Percentiles rank a stretch among this genome's conserved stretches.
These are phyloP conservation scores for Polytrichum commune DNA, from an alignment of 225 moss, liverwort and hornwort species.

Conservation along the genomic window DNA sequence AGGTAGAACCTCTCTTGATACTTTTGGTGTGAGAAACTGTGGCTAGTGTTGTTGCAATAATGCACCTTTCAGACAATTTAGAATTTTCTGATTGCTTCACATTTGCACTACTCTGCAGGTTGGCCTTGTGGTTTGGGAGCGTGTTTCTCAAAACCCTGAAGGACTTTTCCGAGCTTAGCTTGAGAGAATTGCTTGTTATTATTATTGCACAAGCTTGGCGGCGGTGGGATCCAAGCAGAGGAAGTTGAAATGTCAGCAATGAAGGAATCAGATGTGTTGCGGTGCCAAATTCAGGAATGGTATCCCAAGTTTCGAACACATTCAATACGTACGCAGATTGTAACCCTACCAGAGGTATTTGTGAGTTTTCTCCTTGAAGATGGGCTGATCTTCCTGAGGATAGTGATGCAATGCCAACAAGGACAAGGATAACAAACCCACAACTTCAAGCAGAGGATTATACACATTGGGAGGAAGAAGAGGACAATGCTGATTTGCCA, in stretches of 20 bases:
- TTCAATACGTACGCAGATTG: slow-evolving; percentile 56
- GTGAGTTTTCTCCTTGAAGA: slow-evolving; percentile 79
- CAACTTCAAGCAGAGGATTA: slow-evolving; percentile 86
- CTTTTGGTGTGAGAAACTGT: neutral
- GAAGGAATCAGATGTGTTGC: slow-evolving; percentile 65
- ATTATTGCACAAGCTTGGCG: no score
- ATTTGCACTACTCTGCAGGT: slow-evolving; percentile 25
- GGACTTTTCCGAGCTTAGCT: slow-evolving; percentile 1
- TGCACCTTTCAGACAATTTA: slow-evolving; percentile 6
- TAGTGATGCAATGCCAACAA: slow-evolving; percentile 75
- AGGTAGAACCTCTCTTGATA: neutral
- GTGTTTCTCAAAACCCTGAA: slow-evolving; percentile 30
- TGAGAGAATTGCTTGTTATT: no score
- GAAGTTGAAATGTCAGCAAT: slow-evolving; percentile 18
- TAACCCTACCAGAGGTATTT: slow-evolving; percentile 64
- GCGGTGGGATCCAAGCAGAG: no score
- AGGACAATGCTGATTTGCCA: slow-evolving; percentile 43
- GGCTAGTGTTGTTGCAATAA: no score
- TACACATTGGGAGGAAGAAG: slow-evolving; percentile 80
- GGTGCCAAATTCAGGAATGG: slow-evolving; percentile 92
- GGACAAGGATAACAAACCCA: slow-evolving; percentile 62
- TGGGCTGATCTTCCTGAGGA: slow-evolving; percentile 65
- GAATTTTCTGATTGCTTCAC: slow-evolving; percentile 13
- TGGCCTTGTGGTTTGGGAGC: slow-evolving; percentile 34
- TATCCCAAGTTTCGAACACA: slow-evolving; percentile 67